Evolutionary conservation across 2,329 filamentous ascomycete genomes (phyloP).

Genomic region (Aspergillus melleus): DNA sequence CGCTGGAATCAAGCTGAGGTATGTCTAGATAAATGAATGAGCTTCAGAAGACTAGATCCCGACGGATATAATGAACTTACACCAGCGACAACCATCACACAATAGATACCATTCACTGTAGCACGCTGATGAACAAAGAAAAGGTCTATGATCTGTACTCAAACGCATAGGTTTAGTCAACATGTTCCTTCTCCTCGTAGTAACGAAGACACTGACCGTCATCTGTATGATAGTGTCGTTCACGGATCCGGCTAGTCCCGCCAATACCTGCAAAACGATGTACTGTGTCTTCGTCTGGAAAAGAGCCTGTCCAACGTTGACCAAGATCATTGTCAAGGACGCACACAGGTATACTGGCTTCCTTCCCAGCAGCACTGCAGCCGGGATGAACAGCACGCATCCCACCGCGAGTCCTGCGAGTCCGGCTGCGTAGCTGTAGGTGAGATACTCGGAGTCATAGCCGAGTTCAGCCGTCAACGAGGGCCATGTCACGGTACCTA

Average conservation of each 20-base stretch:
- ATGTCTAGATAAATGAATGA: neutral
- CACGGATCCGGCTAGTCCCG: conserved; percentile 9
- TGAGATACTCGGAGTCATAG: conserved; percentile 8
- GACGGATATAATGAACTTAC: neutral
- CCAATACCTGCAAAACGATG: conserved; percentile 5
- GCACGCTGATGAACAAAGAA: conserved; percentile 17
- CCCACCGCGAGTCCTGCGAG: conserved; percentile 11
- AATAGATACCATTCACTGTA: conserved; percentile 11
- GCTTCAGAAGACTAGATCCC: neutral
- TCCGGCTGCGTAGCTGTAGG: conserved; percentile 7
- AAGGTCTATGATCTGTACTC: conserved; percentile 10
- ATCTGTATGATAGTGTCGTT: conserved; percentile 16
- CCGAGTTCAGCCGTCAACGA: conserved; percentile 10
- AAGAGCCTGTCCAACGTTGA: conserved; percentile 4
- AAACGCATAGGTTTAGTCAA: neutral
- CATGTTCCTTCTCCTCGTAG: neutral
- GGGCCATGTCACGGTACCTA: conserved; percentile 11
- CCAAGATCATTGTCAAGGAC: conserved; percentile 1
- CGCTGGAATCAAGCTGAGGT: conserved; percentile 12
- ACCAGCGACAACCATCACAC: neutral
- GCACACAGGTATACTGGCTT: conserved; percentile 10
- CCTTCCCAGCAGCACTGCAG: conserved; percentile 12
- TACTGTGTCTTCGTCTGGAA: conserved; percentile 6
- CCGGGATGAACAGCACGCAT: conserved; percentile 16
- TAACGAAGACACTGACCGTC: neutral